phyloP scores from a whole-genome alignment of 2,329 filamentous ascomycete species.

The Fusarium bulbicola region DNA sequence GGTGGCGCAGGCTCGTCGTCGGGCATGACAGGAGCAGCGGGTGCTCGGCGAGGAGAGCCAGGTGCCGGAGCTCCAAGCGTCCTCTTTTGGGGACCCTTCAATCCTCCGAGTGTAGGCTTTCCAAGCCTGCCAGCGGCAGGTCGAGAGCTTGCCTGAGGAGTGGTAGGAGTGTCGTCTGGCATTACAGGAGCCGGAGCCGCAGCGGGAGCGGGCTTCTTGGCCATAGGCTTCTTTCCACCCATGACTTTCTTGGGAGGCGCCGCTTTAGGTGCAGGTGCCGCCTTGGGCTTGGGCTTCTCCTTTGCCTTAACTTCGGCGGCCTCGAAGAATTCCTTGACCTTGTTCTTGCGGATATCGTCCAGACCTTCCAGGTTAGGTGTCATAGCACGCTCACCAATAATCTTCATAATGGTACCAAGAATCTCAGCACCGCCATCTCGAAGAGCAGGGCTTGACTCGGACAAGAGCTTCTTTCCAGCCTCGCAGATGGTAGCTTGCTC shows the following conservation, averaged over 20 bases:
- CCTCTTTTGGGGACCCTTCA: slow-evolving; percentile 69
- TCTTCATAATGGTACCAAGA: slow-evolving; percentile 96
- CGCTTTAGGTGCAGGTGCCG: slow-evolving; percentile 63
- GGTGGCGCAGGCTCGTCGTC: slow-evolving; percentile 70
- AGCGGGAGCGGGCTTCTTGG: slow-evolving; percentile 55
- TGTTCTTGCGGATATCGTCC: slow-evolving; percentile 94
- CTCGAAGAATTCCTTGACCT: slow-evolving; percentile 93
- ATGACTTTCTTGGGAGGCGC: slow-evolving; percentile 60
- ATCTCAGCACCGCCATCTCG: slow-evolving; percentile 92
- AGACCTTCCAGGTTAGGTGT: slow-evolving; percentile 89
- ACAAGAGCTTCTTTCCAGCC: slow-evolving; percentile 84
- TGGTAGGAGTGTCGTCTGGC: slow-evolving; percentile 61
- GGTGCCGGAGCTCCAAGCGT: slow-evolving; percentile 60
- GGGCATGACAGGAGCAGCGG: slow-evolving; percentile 58
- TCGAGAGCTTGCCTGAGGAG: slow-evolving; percentile 67
- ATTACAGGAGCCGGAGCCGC: slow-evolving; percentile 51
- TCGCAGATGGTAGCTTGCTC: slow-evolving; percentile 91
- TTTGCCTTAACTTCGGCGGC: slow-evolving; percentile 60
- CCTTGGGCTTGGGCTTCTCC: slow-evolving; percentile 82
- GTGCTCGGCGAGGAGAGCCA: slow-evolving; percentile 64
- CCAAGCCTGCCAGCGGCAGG: slow-evolving; percentile 61
- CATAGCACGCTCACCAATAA: slow-evolving; percentile 96
- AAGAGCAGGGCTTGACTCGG: slow-evolving; percentile 86
- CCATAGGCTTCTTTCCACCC: slow-evolving; percentile 53
- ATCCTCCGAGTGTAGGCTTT: slow-evolving; percentile 62